Percentiles rank a stretch among this genome's conserved stretches.
Evolutionary conservation across 2,329 filamentous ascomycete species (phyloP).

Genomic region (Didymella exigua): DNA sequence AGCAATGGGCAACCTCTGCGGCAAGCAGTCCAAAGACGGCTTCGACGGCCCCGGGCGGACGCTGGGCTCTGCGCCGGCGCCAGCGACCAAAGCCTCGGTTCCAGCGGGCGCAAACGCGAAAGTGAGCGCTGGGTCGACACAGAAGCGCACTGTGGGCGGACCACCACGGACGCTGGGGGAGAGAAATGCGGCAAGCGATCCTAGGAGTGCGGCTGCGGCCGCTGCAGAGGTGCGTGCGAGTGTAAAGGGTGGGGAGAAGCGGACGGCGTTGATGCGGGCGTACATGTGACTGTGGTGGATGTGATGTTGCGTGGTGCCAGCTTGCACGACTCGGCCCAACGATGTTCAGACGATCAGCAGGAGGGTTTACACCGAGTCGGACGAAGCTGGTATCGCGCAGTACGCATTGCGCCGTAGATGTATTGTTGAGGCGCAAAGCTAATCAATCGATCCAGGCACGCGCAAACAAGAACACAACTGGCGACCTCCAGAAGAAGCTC

Average conservation of each 20-base stretch:
- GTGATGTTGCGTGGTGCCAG: not conserved
- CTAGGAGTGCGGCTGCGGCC: constrained; percentile 73
- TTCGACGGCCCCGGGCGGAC: constrained; percentile 76
- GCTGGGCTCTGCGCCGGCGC: constrained; percentile 63
- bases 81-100: constrained; percentile 51
- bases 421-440: not conserved
- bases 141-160: constrained; percentile 53
- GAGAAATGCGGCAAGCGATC: constrained; percentile 57
- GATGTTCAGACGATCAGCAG: not conserved
- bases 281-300: constrained; percentile 30
- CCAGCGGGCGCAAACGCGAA: constrained; percentile 28
- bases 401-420: not conserved
- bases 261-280: constrained; percentile 20
- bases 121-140: constrained; percentile 20
- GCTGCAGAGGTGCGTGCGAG: constrained; percentile 76
- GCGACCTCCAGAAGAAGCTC: constrained; percentile 66
- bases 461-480: constrained; percentile 61
- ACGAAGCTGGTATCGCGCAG: not conserved
- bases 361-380: not conserved
- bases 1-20: constrained; percentile 85
- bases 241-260: not conserved
- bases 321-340: not conserved
- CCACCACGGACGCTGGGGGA: constrained; percentile 69
- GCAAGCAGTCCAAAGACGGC: constrained; percentile 65
- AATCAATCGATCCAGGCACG: constrained; percentile 61